Percentiles rank a stretch among this genome's conserved stretches.
Conservation (phyloP, 73 alveolate species). For the Tetrahymena malaccensis region DNA sequence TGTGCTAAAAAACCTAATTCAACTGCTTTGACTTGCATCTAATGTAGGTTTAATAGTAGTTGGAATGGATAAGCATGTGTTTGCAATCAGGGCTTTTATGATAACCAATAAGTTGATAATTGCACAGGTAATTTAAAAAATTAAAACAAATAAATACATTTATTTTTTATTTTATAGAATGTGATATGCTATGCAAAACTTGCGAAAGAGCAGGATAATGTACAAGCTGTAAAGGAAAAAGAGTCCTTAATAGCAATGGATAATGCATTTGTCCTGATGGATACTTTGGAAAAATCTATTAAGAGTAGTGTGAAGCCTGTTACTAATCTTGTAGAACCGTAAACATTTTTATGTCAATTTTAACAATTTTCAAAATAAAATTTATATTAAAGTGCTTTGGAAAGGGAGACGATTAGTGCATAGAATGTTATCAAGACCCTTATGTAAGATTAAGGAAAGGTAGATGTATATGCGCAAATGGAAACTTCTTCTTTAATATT, state of each 20-base stretch:
- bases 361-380: too few relatives aligned
- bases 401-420: neutral
- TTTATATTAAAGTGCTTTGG: neutral
- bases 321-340: neutral
- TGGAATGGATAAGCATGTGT: neutral
- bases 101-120: neutral
- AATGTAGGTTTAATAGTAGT: neutral
- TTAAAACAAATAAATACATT: neutral
- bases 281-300: neutral
- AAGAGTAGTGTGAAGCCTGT: neutral
- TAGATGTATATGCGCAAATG: neutral
- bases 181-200: neutral
- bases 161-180: neutral
- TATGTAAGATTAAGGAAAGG: neutral
- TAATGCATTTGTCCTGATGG: neutral
- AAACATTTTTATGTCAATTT: neutral
- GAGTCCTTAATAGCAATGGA: neutral
- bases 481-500: neutral
- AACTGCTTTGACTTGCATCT: neutral
- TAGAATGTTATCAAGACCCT: neutral
- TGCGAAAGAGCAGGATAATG: neutral
- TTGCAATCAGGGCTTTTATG: neutral
- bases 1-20: neutral
- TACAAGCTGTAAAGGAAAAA: neutral
- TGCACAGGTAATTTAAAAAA: neutral